Evolutionary conservation across 805 yeast genomes (phyloP).

Genomic region (Kuraishia molischiana): DNA sequence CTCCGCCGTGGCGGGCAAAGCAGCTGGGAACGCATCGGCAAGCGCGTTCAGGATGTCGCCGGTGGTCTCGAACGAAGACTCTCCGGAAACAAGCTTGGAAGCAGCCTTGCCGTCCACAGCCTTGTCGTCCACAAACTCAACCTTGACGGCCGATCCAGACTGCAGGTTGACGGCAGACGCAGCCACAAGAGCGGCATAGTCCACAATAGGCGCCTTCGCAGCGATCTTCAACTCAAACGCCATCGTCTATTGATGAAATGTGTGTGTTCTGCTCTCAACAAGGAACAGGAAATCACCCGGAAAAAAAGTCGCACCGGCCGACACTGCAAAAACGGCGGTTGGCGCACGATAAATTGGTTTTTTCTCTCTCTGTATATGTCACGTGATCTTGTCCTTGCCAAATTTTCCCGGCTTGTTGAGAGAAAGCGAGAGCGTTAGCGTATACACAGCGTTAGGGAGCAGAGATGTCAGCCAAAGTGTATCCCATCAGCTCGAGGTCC

Average conservation of each 20-base stretch:
- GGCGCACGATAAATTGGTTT: not conserved
- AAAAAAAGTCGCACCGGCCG: no score
- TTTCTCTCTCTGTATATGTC: not conserved
- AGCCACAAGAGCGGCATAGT: slow-evolving; percentile 71
- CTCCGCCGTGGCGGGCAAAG: slow-evolving; percentile 23
- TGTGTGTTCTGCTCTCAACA: not conserved
- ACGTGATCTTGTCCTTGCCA: no score
- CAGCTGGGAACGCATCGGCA: slow-evolving; percentile 41
- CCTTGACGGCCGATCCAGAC: slow-evolving; percentile 39
- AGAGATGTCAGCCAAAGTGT: slow-evolving; percentile 8
- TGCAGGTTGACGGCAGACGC: slow-evolving; percentile 59
- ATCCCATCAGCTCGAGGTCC: slow-evolving; percentile 38
- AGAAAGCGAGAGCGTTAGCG: no score
- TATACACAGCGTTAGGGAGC: no score
- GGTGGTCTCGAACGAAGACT: slow-evolving; percentile 30
- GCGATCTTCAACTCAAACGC: slow-evolving; percentile 56
- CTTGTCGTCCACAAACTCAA: slow-evolving; percentile 68
- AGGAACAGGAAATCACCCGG: not conserved
- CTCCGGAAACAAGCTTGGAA: slow-evolving; percentile 33
- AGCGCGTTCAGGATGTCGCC: slow-evolving; percentile 37
- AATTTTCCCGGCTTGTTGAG: no score
- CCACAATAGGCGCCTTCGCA: slow-evolving; percentile 77
- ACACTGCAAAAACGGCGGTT: not conserved
- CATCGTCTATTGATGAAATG: slow-evolving; percentile 25
- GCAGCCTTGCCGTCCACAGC: slow-evolving; percentile 32